Evolutionary conservation across 1,139 yeast species (phyloP).

Genomic region (Saccharomyces hybrid): DNA sequence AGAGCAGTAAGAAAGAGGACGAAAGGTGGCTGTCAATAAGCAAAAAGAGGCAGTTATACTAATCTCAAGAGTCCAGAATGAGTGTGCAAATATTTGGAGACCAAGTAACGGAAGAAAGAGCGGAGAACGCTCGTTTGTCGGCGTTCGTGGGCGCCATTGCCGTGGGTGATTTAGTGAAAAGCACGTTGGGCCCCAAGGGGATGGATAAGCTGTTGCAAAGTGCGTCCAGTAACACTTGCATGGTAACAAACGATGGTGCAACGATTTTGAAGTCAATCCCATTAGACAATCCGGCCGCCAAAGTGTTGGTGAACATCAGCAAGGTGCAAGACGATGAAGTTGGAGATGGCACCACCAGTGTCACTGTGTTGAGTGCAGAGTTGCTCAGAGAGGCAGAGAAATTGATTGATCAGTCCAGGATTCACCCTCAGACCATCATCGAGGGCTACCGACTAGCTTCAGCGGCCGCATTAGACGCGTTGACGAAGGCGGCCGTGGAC

Average conservation of each 20-base stretch:
- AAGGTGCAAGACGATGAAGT: slow-evolving; percentile 45
- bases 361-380: slow-evolving; percentile 88
- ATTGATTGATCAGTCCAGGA: slow-evolving; percentile 72
- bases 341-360: slow-evolving; percentile 99
- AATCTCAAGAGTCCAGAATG: slow-evolving; percentile 14
- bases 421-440: slow-evolving; percentile 96
- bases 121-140: slow-evolving; percentile 94
- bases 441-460: slow-evolving; percentile 93
- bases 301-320: slow-evolving; percentile 82
- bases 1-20: not conserved
- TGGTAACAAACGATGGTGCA: slow-evolving; percentile 97
- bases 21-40: not conserved
- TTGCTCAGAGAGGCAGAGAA: slow-evolving; percentile 91
- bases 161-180: slow-evolving; percentile 92
- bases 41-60: not conserved
- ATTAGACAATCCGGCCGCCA: slow-evolving; percentile 98
- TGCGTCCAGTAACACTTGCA: slow-evolving; percentile 65
- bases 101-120: slow-evolving; percentile 95
- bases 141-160: slow-evolving; percentile 99
- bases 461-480: slow-evolving; percentile 71
- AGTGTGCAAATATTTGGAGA: slow-evolving; percentile 89
- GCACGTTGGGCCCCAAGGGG: slow-evolving; percentile 96
- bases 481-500: slow-evolving; percentile 72
- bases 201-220: slow-evolving; percentile 94
- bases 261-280: slow-evolving; percentile 92